A percentile compares a stretch with the other conserved stretches of the same genome.
phyloP scores from a whole-genome alignment of 2,329 filamentous ascomycete species.

The Beauveria sp. region DNA sequence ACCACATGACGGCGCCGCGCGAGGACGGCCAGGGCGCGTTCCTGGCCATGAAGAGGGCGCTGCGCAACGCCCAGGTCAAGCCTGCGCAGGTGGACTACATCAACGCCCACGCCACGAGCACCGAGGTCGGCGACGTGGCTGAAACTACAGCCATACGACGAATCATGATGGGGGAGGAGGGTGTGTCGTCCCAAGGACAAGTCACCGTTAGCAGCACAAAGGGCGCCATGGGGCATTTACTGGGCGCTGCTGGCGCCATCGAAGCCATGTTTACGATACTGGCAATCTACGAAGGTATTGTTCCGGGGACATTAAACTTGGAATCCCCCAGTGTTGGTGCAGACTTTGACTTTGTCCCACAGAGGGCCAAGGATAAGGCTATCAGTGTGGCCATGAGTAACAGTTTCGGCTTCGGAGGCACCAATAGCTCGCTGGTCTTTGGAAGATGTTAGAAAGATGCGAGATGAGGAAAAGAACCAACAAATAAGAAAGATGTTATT shows the following conservation, averaged over 20 bases:
- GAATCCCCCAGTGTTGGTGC: constrained; percentile 57
- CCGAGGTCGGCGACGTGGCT: constrained; percentile 74
- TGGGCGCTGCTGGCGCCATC: constrained; percentile 84
- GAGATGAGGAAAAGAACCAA: background rate
- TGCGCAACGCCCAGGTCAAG: constrained; percentile 61
- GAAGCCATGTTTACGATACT: constrained; percentile 82
- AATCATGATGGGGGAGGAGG: constrained; percentile 67
- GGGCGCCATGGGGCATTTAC: constrained; percentile 81
- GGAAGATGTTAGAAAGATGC: constrained; percentile 22
- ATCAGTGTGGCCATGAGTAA: constrained; percentile 79
- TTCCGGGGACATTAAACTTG: constrained; percentile 86
- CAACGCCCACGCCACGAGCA: constrained; percentile 93
- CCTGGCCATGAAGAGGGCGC: constrained; percentile 75
- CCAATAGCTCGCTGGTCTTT: constrained; percentile 86
- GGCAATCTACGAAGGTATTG: constrained; percentile 70
- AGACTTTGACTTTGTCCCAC: constrained; percentile 78
- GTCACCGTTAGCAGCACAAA: constrained; percentile 91
- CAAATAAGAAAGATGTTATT: too few relatives aligned
- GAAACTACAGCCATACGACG: constrained; percentile 77
- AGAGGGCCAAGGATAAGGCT: constrained; percentile 58
- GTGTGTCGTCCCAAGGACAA: constrained; percentile 49
- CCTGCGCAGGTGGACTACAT: constrained; percentile 78
- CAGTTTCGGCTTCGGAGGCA: constrained; percentile 96
- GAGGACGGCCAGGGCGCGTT: constrained; percentile 75
- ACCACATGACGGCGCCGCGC: constrained; percentile 88